Percentiles rank a stretch among this genome's conserved stretches.
Evolutionary conservation across 1,284 basidiomycete species (phyloP).

Genomic region (Tranzscheliella williamsii): DNA sequence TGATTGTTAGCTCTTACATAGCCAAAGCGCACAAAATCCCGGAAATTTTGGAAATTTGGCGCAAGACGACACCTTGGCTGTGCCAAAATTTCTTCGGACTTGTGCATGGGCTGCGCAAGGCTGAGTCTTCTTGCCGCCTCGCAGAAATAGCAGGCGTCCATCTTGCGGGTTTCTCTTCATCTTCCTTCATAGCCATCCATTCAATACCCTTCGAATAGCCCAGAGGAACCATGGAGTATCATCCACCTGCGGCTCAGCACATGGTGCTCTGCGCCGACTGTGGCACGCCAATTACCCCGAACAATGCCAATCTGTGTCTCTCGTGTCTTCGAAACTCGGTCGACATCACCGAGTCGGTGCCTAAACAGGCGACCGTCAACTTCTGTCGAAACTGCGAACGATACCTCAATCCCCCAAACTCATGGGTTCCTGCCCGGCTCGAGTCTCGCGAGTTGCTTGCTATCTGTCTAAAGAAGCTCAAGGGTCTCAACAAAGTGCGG

Average conservation of each 20-base stretch:
- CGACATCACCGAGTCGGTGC: constrained; percentile 97
- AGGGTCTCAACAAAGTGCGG: constrained; percentile 89
- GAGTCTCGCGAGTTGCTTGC: constrained; percentile 89
- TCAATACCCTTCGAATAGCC: no score
- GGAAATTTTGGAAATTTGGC: background rate
- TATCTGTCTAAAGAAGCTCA: constrained; percentile 80
- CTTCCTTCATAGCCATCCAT: no score
- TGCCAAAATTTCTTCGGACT: background rate
- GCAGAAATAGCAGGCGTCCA: no score
- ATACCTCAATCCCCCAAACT: constrained; percentile 85
- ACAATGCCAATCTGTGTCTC: constrained; percentile 95
- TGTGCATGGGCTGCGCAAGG: no score
- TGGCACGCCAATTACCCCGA: constrained; percentile 90
- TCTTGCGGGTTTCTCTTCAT: background rate
- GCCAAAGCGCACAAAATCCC: no score
- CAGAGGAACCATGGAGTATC: constrained; percentile 57
- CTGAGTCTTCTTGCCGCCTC: no score
- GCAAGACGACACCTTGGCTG: no score
- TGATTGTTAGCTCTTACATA: background rate
- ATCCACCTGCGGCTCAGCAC: constrained; percentile 50
- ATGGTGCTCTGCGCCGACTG: constrained; percentile 63
- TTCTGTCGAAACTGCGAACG: constrained; percentile 96
- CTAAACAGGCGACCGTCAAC: constrained; percentile 92
- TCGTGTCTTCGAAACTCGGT: constrained; percentile 85
- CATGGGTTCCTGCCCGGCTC: constrained; percentile 83